Evolutionary conservation across 108 stramenopile genomes (phyloP).

Genomic region (Cyclostephanos tholiformis): DNA sequence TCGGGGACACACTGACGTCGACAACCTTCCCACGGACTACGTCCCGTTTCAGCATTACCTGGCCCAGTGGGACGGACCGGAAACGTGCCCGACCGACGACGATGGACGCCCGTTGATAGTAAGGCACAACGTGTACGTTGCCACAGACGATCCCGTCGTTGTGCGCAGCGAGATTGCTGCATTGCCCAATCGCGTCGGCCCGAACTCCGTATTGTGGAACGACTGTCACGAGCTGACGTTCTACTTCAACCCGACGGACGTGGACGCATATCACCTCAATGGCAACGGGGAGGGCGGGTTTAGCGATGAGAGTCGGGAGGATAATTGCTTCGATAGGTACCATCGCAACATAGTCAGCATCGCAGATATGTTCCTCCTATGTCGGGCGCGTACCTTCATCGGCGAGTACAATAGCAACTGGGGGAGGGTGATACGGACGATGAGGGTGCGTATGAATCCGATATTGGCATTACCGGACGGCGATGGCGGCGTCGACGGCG

Average conservation of each 20-base stretch:
- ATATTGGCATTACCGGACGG: background rate
- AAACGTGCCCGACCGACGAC: slow-evolving; percentile 13
- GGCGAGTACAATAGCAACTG: slow-evolving; percentile 57
- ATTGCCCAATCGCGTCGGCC: slow-evolving; percentile 12
- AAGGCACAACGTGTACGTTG: slow-evolving; percentile 39
- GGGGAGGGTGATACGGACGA: slow-evolving; percentile 37
- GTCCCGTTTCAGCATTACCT: slow-evolving; percentile 37
- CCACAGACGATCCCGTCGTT: slow-evolving; percentile 45
- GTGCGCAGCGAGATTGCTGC: slow-evolving; percentile 36
- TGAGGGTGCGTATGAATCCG: slow-evolving; percentile 22
- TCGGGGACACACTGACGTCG: slow-evolving; percentile 23
- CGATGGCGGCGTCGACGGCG: background rate
- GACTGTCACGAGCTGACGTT: slow-evolving; percentile 40
- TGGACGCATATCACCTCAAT: slow-evolving; percentile 24
- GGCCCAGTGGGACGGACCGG: slow-evolving; percentile 2
- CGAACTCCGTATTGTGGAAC: slow-evolving; percentile 13
- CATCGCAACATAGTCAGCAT: slow-evolving; percentile 47
- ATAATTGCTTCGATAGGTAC: slow-evolving; percentile 42
- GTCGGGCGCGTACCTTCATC: slow-evolving; percentile 35
- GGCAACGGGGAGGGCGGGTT: slow-evolving; percentile 19
- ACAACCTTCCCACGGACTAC: slow-evolving; percentile 35
- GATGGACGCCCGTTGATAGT: slow-evolving; percentile 8
- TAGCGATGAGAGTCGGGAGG: slow-evolving; percentile 22
- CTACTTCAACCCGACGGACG: slow-evolving; percentile 42
- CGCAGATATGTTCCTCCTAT: slow-evolving; percentile 39